These are phyloP conservation scores for Penicillium paxilli DNA, from an alignment of 495 filamentous ascomycete genomes.

Conservation along the genomic window DNA sequence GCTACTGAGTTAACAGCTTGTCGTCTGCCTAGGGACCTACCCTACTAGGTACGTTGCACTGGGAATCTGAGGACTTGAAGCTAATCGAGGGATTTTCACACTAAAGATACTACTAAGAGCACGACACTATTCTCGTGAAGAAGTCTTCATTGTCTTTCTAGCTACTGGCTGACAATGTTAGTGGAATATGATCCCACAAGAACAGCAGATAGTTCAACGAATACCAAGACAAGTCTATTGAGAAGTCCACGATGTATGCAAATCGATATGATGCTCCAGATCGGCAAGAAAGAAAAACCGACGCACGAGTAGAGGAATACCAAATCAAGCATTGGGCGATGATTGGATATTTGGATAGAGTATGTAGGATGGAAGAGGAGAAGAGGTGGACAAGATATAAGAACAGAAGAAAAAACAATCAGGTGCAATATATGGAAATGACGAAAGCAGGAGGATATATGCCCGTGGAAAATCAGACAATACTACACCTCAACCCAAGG, in stretches of 20 bases:
- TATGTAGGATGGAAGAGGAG: conserved; percentile 7
- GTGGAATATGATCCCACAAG: neutral
- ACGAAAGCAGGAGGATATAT: conserved; percentile 18
- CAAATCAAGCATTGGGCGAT: neutral
- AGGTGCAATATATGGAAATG: conserved; percentile 19
- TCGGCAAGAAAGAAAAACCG: neutral
- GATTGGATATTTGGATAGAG: conserved; percentile 20
- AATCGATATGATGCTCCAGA: conserved; percentile 9
- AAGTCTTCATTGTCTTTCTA: neutral
- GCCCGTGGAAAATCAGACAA: conserved; percentile 23
- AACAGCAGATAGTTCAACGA: neutral
- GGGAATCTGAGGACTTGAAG: too few relatives aligned
- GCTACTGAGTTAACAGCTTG: too few relatives aligned
- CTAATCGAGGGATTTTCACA: neutral
- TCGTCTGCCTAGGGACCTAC: too few relatives aligned
- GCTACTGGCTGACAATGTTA: neutral
- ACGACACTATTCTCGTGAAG: neutral
- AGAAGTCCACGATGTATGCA: conserved; percentile 16
- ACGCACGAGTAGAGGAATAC: conserved; percentile 1
- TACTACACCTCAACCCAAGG: conserved; percentile 20
- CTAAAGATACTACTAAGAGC: neutral
- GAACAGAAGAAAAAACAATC: conserved; percentile 4
- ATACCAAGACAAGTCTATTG: conserved; percentile 23
- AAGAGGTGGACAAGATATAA: neutral
- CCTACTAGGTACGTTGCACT: too few relatives aligned